Evolutionary conservation across 768 basidiomycete species (phyloP).

Genomic region (Coprinellus micaceus): DNA sequence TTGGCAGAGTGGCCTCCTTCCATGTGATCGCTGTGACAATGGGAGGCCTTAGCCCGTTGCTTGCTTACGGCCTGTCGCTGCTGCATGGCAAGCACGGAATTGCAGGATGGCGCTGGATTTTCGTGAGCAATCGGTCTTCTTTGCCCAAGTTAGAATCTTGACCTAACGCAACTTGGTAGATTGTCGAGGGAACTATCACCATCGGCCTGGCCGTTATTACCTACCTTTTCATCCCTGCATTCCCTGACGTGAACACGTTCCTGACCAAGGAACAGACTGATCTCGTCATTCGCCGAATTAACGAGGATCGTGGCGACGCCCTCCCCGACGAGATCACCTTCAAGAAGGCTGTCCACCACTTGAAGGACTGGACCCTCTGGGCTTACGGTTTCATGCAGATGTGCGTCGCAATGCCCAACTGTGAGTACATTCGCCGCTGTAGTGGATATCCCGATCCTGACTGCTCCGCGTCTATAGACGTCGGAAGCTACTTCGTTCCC

Average conservation of each 20-base stretch:
- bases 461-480: slow-evolving; percentile 22
- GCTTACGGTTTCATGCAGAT: slow-evolving; percentile 39
- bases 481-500: slow-evolving; percentile 44
- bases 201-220: slow-evolving; percentile 19
- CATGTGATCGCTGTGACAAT: slow-evolving; percentile 21
- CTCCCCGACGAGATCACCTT: slow-evolving; percentile 25
- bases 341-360: slow-evolving; percentile 23
- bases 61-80: slow-evolving; percentile 21
- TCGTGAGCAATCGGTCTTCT: slow-evolving; percentile 14
- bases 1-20: slow-evolving; percentile 20
- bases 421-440: slow-evolving; percentile 17
- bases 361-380: slow-evolving; percentile 34
- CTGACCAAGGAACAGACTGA: slow-evolving; percentile 25
- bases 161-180: slow-evolving; percentile 11
- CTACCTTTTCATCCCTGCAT: slow-evolving; percentile 21
- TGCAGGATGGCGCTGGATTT: slow-evolving; percentile 28
- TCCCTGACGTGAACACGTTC: slow-evolving; percentile 27
- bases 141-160: neutral
- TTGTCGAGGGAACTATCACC: slow-evolving; percentile 25
- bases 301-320: slow-evolving; percentile 31
- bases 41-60: slow-evolving; percentile 23
- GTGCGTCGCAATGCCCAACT: slow-evolving; percentile 42
- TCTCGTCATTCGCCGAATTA: slow-evolving; percentile 25
- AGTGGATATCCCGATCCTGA: neutral
- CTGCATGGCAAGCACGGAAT: slow-evolving; percentile 18